These are phyloP conservation scores for Setaria viridis DNA, from an alignment of 202 grass and related monocot species.

Conservation along the genomic window DNA sequence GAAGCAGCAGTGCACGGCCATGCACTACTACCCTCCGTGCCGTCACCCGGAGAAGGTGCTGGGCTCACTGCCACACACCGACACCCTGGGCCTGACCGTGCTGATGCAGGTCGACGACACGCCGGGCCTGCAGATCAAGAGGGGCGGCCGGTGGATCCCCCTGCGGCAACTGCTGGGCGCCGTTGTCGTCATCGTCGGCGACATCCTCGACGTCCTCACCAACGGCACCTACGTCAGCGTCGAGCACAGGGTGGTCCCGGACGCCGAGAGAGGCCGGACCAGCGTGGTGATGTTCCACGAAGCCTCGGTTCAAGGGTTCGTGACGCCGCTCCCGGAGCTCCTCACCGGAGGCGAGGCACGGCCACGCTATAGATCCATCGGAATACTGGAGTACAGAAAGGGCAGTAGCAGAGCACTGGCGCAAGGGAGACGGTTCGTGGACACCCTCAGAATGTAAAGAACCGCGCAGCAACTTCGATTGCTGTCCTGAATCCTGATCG, in stretches of 20 bases:
- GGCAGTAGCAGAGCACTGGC: not conserved
- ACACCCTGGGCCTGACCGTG: not conserved
- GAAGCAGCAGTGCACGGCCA: slow-evolving; percentile 33
- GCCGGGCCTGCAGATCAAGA: slow-evolving; percentile 58
- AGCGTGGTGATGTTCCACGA: not conserved
- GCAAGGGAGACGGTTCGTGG: not conserved
- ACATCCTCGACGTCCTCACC: slow-evolving; percentile 43
- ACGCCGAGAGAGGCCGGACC: not conserved
- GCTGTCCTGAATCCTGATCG: too few species aligned
- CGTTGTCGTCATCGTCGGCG: slow-evolving; percentile 42
- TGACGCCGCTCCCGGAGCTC: not conserved
- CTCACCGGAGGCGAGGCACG: not conserved
- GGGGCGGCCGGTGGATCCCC: slow-evolving; percentile 40
- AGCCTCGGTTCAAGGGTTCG: not conserved
- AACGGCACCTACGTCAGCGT: not conserved
- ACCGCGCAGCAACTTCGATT: too few species aligned
- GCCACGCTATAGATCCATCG: not conserved
- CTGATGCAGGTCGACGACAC: slow-evolving; percentile 50
- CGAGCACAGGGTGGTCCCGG: not conserved
- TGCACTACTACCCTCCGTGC: slow-evolving; percentile 65
- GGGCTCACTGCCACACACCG: slow-evolving; percentile 54
- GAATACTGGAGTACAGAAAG: too few species aligned
- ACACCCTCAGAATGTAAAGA: not conserved
- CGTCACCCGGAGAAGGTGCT: slow-evolving; percentile 49
- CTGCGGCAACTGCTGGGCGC: not conserved